phyloP scores from a whole-genome alignment of 345 rosid species.

The Pugionium dolabratum region DNA sequence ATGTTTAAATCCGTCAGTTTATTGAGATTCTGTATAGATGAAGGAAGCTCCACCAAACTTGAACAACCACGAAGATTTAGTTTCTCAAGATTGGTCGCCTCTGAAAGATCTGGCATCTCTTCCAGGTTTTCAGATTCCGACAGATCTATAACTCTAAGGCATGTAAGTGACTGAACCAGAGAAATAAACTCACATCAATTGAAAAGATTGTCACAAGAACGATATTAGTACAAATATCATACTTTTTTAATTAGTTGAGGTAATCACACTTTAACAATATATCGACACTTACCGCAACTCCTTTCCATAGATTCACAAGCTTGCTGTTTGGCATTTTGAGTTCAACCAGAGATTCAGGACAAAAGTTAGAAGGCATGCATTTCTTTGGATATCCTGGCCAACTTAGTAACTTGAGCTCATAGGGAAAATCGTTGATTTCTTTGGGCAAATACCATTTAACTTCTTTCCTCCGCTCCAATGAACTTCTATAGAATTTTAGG shows the following conservation, averaged over 20 bases:
- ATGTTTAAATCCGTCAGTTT: neutral
- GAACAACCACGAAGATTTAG: constrained; percentile 22
- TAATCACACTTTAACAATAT: no score
- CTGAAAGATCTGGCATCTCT: constrained; percentile 18
- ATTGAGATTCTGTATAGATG: constrained; percentile 9
- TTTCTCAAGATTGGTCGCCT: constrained; percentile 21
- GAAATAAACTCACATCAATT: neutral
- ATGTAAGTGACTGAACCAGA: constrained; percentile 8
- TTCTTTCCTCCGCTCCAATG: constrained; percentile 13
- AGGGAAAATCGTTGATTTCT: constrained; percentile 9
- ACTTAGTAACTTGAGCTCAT: constrained; percentile 16
- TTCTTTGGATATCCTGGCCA: constrained; percentile 36
- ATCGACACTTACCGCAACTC: constrained; percentile 4
- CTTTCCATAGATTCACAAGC: constrained; percentile 22
- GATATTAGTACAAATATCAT: neutral
- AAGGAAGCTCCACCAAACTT: constrained; percentile 29
- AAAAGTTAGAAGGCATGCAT: constrained; percentile 25
- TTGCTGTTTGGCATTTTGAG: constrained; percentile 28
- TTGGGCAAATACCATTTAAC: neutral
- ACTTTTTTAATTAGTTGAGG: no score
- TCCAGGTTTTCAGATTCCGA: constrained; percentile 8
- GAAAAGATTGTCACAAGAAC: neutral
- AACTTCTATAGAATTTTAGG: constrained; percentile 19
- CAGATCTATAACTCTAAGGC: constrained; percentile 13
- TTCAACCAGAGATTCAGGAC: constrained; percentile 24